Conservation (phyloP, 2,329 filamentous ascomycete genomes). For the Penicillium sp. region DNA sequence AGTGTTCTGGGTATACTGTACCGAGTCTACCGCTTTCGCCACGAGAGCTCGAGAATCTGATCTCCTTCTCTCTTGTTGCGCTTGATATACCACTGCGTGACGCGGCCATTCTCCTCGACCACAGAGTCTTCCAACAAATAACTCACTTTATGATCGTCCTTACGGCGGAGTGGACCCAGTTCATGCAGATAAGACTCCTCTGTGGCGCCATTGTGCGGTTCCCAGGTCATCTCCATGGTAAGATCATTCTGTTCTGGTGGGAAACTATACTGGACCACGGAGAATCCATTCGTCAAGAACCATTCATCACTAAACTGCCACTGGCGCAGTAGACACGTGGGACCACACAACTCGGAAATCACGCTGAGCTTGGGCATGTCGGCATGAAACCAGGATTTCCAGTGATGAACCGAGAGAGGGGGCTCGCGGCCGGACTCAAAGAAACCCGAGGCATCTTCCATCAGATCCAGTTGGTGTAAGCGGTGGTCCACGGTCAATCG, state of each 20-base stretch:
- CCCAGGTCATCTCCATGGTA: constrained; percentile 61
- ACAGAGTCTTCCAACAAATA: constrained; percentile 57
- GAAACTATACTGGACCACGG: constrained; percentile 58
- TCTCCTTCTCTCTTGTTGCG: constrained; percentile 47
- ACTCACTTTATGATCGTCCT: constrained; percentile 58
- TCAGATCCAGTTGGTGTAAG: constrained; percentile 64
- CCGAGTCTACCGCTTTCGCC: constrained; percentile 35
- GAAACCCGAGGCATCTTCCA: constrained; percentile 62
- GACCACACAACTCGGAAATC: constrained; percentile 61
- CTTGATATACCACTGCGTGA: constrained; percentile 64
- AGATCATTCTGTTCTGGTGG: constrained; percentile 53
- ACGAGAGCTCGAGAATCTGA: constrained; percentile 50
- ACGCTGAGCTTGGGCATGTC: constrained; percentile 59
- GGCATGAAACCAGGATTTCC: constrained; percentile 65
- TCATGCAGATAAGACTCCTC: constrained; percentile 58
- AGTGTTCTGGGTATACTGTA: neutral
- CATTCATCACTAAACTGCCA: constrained; percentile 56
- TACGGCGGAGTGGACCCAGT: constrained; percentile 58
- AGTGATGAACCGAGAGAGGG: constrained; percentile 67
- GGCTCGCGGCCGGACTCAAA: constrained; percentile 61
- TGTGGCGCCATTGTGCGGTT: constrained; percentile 50
- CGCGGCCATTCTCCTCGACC: constrained; percentile 46
- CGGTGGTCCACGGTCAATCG: constrained; percentile 62
- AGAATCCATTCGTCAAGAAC: constrained; percentile 67
- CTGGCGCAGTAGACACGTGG: constrained; percentile 62